Evolutionary conservation across 352 stramenopile species (phyloP), one percentile per base, ranked within the genome.

Genomic region (Pythium graminicola): DNA sequence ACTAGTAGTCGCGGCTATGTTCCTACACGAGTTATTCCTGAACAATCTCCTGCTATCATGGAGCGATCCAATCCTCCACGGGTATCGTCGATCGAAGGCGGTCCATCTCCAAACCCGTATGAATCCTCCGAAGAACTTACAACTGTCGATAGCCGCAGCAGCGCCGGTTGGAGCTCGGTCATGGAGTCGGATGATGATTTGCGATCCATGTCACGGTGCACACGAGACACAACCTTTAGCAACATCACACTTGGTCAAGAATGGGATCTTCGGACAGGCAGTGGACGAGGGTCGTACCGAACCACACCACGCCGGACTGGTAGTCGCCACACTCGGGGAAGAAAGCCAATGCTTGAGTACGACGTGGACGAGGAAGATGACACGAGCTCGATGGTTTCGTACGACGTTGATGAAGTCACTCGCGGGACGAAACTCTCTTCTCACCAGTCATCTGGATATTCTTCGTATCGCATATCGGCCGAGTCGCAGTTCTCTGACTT

Each of bases 161-260:
- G 79, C 23, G 70, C 77, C 19, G 76, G 73, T 17, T 90, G 79
- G 79, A 90, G 79, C 54, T 90, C 79, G 2, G 79, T 90, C 20
- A 53, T 90, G 36, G 76, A 65, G 28, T 90, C 79, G 4, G 79
- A 90, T 7, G 73, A 58, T 13, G 69, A 86, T 16, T 41, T 62
- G 20, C 60, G 60, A 17, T 57, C 54, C 13, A 50, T 60, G 10
- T 79, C 70, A 31, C 79, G 79, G 14, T 77, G 77, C 57, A 90
- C 79, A 14, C 79, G 79, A 8, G 79, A 90, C 44, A 88, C 79
- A 28, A 70, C 58, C 5, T 62, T 89, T n/a, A 89, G 76, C 60
- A 69, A 57, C 26, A 70, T 80, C 52, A 86, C 73, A 8, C 55
- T 44, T 24, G 60, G 70, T 0, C 60, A 76, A 11, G 47, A 60